Evolutionary conservation across 2,329 filamentous ascomycete genomes (phyloP), one percentile per base, ranked within the genome.

Genomic region (Xylariaceae sp.): DNA sequence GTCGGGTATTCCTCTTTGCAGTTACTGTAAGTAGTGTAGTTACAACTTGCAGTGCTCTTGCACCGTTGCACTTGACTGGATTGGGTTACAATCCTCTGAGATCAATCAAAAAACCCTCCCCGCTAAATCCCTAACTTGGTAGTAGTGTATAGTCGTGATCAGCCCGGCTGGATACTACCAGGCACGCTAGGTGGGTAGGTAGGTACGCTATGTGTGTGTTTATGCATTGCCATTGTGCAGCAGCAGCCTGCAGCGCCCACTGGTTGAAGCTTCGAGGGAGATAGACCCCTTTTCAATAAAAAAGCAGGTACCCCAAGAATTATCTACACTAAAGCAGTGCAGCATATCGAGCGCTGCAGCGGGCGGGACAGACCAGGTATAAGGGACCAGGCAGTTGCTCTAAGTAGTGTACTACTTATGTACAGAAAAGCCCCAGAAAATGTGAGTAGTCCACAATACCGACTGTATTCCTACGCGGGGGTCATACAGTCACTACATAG

Each of bases 101-200:
- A 49, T 41, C 46, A 48, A 48, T 48, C 46, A 49, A 49, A 47
- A 46, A 27, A 11, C 47, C 26, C 29, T 40, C 37, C 47, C 40
- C 37, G 31, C 47, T 29, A 40, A 43, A 50, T 31, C 40, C 47
- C 47, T 49, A 40, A 49, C 27, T 8, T 31, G 34, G 34, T 49
- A 41, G 19, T 41, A 39, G 30, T 29, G 50, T 46, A 41, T 19
- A 37, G 46, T 39, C 34, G 34, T 26, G 32, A 45, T 43, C 34
- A 39, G 49, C 49, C 49, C 11, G 29, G 43, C 43, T 45, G 43
- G 31, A 32, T 9, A 11, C 32, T 34, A 34, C 32, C 8, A 8
- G 5, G 32, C 8, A 34, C 8, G 32, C 5, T 34, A 8, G 5
- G 32, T 37, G 4, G 4, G 35, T 37, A 37, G 3, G 7, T 34